These are phyloP conservation scores for Antitrichia curtipendula DNA, from an alignment of 225 moss, liverwort and hornwort species.

Conservation along the genomic window DNA sequence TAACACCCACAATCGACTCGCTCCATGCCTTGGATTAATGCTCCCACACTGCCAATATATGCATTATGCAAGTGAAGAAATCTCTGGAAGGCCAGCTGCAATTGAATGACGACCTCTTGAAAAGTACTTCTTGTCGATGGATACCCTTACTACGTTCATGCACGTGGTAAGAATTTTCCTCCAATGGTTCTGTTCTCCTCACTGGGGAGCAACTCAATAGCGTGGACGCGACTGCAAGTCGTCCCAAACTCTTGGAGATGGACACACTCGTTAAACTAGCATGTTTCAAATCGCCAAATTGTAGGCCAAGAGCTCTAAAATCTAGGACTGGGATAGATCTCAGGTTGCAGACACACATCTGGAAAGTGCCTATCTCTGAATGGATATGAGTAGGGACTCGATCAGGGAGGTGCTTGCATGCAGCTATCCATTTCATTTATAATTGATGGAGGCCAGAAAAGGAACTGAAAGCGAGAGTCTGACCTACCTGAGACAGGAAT, in stretches of 20 bases:
- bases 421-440: not conserved
- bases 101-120: not conserved
- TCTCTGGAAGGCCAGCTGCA: not conserved
- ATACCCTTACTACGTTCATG: not conserved
- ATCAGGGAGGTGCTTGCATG: not conserved
- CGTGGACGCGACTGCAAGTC: conserved; percentile 2
- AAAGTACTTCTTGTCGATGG: not conserved
- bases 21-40: not conserved
- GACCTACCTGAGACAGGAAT: not conserved
- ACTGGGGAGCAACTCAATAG: not conserved
- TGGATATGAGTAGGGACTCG: not conserved
- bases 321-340: not conserved
- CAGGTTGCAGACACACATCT: not conserved
- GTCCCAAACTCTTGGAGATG: not conserved
- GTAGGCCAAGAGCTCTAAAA: not conserved
- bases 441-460: not conserved
- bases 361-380: not conserved
- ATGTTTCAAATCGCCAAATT: not conserved
- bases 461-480: not conserved
- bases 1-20: not conserved
- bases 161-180: not conserved
- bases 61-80: not conserved
- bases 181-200: not conserved
- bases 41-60: not conserved
- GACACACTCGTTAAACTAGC: not conserved